Evolutionary conservation across 2,329 filamentous ascomycete genomes (phyloP).

Genomic region (Colletotrichum phormii): DNA sequence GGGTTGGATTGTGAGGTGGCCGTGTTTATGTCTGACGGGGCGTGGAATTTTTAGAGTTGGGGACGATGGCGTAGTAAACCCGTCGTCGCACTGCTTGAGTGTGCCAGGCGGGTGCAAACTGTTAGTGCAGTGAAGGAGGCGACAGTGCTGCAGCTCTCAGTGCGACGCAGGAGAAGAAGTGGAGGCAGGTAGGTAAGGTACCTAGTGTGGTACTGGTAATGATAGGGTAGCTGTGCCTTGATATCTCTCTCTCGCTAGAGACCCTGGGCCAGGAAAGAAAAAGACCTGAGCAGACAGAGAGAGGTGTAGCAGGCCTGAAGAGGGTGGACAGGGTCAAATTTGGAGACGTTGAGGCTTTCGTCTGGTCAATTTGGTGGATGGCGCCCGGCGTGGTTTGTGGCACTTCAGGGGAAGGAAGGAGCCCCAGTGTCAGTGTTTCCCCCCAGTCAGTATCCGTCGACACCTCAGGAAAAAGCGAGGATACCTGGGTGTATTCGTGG

Average conservation of each 20-base stretch:
- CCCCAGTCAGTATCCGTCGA: not conserved
- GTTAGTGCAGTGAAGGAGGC: not conserved
- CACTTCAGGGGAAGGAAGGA: slow-evolving; percentile 18
- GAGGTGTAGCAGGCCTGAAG: not conserved
- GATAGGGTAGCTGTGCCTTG: not conserved
- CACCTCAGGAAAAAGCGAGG: not conserved
- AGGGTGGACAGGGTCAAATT: not conserved
- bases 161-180: not conserved
- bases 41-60: slow-evolving; percentile 38
- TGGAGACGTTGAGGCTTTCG: not conserved
- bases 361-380: slow-evolving; percentile 16
- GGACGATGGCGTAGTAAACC: slow-evolving; percentile 35
- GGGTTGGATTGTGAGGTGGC: slow-evolving; percentile 23
- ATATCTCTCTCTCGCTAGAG: not conserved
- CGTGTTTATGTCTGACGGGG: slow-evolving; percentile 35
- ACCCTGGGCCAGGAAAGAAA: not conserved
- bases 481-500: not conserved
- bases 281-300: not conserved
- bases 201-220: not conserved
- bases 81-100: slow-evolving; percentile 31
- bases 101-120: slow-evolving; percentile 11
- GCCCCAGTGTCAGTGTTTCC: slow-evolving; percentile 15
- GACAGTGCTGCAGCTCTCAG: slow-evolving; percentile 1
- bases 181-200: not conserved
- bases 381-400: slow-evolving; percentile 18